phyloP scores from a whole-genome alignment of 2,329 filamentous ascomycete species.

The Alternaria metachromatica region DNA sequence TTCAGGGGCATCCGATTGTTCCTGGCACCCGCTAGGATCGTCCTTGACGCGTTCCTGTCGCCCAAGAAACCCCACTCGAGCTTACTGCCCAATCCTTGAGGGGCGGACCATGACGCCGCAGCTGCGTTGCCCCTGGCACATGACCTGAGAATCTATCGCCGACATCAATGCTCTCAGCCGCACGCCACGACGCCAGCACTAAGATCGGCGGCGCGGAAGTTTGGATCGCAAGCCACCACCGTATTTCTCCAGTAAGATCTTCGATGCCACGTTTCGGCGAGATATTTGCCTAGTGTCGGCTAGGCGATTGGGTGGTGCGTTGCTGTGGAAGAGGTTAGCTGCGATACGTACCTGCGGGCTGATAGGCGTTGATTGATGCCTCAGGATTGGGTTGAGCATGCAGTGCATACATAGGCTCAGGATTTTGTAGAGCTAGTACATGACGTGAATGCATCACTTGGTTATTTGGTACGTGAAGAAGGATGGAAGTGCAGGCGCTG shows the following conservation, averaged over 20 bases:
- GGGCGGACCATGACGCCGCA: neutral
- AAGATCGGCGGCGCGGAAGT: neutral
- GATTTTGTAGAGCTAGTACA: neutral
- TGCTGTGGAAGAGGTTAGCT: neutral
- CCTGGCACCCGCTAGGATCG: neutral
- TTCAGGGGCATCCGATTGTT: neutral
- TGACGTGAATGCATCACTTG: neutral
- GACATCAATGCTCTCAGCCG: neutral
- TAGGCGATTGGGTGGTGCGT: neutral
- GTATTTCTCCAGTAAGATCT: neutral
- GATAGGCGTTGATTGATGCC: neutral
- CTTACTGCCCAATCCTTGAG: neutral
- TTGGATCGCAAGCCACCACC: neutral
- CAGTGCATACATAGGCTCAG: neutral
- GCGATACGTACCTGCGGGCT: neutral
- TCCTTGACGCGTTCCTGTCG: neutral
- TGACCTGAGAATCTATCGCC: neutral
- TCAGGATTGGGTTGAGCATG: neutral
- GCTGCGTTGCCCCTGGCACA: neutral
- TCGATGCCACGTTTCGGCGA: neutral
- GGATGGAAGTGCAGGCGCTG: neutral
- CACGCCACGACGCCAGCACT: neutral
- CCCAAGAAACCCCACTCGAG: neutral
- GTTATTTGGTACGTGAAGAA: neutral
- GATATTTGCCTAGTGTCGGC: neutral